Evolutionary conservation across 352 stramenopile genomes (phyloP).

Genomic region (Elongisporangium prolatum): DNA sequence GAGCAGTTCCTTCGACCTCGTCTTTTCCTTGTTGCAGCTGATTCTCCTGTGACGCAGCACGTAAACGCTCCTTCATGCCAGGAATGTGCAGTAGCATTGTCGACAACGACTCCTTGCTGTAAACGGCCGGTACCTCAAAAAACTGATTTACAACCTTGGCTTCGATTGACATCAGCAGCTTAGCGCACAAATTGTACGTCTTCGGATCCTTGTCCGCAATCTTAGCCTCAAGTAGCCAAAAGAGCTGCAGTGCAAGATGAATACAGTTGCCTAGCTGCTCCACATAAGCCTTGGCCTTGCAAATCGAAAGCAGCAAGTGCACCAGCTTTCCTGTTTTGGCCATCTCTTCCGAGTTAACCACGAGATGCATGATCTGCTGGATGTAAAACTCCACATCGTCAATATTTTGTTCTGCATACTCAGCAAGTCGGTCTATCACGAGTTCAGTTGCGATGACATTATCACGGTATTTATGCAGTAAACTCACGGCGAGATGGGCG

Average conservation of each 20-base stretch:
- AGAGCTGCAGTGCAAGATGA: slow-evolving; percentile 63
- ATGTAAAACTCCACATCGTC: slow-evolving; percentile 85
- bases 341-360: slow-evolving; percentile 53
- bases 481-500: slow-evolving; percentile 55
- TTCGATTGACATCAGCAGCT: slow-evolving; percentile 80
- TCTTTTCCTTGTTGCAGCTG: too few relatives aligned
- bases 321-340: slow-evolving; percentile 62
- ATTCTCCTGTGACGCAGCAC: background rate
- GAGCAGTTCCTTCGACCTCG: slow-evolving; percentile 1
- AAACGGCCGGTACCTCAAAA: slow-evolving; percentile 42
- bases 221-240: slow-evolving; percentile 76
- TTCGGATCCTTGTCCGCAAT: slow-evolving; percentile 66
- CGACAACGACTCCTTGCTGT: slow-evolving; percentile 28
- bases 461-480: slow-evolving; percentile 71
- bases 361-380: slow-evolving; percentile 72
- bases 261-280: slow-evolving; percentile 80
- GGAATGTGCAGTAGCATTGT: slow-evolving; percentile 51
- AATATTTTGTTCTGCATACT: slow-evolving; percentile 62
- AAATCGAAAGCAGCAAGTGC: slow-evolving; percentile 72
- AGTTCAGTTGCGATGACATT: slow-evolving; percentile 58
- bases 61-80: slow-evolving; percentile 30
- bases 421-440: slow-evolving; percentile 54
- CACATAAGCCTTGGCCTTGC: slow-evolving; percentile 68
- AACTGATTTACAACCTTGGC: slow-evolving; percentile 80
- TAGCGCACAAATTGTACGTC: slow-evolving; percentile 73